phyloP scores from a whole-genome alignment of 169 alveolate genomes.

The Fabrea salina region DNA sequence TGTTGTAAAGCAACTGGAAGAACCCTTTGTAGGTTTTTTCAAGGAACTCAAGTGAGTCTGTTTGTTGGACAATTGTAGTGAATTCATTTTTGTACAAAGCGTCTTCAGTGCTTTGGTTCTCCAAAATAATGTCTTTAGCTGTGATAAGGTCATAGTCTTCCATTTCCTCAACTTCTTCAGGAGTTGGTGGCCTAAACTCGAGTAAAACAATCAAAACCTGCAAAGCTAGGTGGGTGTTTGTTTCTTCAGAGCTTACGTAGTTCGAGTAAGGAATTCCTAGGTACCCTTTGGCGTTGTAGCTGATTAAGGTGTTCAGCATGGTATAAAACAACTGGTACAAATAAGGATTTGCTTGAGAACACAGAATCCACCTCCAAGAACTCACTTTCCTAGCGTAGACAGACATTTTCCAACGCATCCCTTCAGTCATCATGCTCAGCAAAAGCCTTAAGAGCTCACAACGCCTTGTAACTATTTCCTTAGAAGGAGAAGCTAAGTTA shows the following conservation, averaged over 20 bases:
- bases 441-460: constrained; percentile 2
- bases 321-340: not conserved
- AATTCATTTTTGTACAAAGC: not conserved
- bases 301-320: not conserved
- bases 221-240: not conserved
- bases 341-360: not conserved
- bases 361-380: not conserved
- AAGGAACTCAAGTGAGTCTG: not conserved
- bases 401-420: not conserved
- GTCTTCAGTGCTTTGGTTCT: not conserved
- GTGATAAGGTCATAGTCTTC: not conserved
- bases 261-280: not conserved
- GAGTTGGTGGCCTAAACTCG: not conserved
- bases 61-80: not conserved
- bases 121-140: not conserved
- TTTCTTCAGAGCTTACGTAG: not conserved
- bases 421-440: not conserved
- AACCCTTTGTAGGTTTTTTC: not conserved
- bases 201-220: not conserved
- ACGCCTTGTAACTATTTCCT: not conserved
- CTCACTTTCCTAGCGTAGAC: not conserved
- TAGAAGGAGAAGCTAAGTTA: not conserved
- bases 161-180: not conserved
- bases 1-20: not conserved
- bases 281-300: not conserved